phyloP scores from a whole-genome alignment of 768 basidiomycete genomes.

The Lactarius hengduanensis region DNA sequence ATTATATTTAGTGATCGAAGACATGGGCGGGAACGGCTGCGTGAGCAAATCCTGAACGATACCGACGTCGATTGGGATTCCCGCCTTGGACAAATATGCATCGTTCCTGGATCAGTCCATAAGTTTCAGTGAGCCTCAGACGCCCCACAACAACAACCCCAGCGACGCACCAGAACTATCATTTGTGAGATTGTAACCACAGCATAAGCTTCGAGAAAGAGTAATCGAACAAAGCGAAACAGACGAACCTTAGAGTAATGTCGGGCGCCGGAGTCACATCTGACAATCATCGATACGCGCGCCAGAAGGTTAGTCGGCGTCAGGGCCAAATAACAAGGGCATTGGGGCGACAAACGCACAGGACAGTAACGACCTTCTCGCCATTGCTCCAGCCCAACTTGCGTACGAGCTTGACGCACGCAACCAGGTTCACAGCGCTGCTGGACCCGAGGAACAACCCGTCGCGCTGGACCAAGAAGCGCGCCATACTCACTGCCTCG shows the following conservation, averaged over 20 bases:
- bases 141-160: not conserved
- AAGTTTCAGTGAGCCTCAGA: not conserved
- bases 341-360: constrained; percentile 49
- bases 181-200: not conserved
- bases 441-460: constrained; percentile 95
- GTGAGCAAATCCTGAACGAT: constrained; percentile 44
- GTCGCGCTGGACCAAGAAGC: constrained; percentile 86
- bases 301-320: constrained; percentile 32
- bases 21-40: constrained; percentile 29
- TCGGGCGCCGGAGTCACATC: constrained; percentile 83
- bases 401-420: constrained; percentile 77
- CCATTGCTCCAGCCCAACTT: constrained; percentile 65
- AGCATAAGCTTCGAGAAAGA: constrained; percentile 4
- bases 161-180: constrained; percentile 50
- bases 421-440: constrained; percentile 94
- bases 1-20: constrained; percentile 30
- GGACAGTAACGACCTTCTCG: constrained; percentile 76
- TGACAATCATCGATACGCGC: constrained; percentile 4
- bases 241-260: constrained; percentile 88
- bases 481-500: constrained; percentile 95
- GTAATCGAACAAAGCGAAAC: not conserved
- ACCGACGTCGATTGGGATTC: constrained; percentile 43
- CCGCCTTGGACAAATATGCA: constrained; percentile 44
- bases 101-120: constrained; percentile 45
- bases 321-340: not conserved